These are phyloP conservation scores for Pichia manshurica DNA, from an alignment of 805 yeast species.

Conservation along the genomic window DNA sequence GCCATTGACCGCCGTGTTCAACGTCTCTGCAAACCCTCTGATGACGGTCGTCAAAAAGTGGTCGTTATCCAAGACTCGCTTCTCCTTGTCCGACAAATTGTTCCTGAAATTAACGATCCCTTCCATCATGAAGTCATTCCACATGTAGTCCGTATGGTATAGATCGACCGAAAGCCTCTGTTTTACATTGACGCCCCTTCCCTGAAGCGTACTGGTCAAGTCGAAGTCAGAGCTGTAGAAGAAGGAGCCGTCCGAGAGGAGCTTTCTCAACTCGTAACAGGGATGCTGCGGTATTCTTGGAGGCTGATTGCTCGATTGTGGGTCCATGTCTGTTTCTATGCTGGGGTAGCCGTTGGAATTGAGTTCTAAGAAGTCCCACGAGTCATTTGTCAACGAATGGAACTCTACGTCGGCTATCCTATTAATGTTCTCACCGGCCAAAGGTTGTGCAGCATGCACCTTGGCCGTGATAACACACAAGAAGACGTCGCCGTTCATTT, in stretches of 20 bases:
- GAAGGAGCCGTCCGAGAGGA: constrained; percentile 82
- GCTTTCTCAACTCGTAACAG: constrained; percentile 69
- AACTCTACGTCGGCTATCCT: constrained; percentile 84
- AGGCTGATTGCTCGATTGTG: constrained; percentile 25
- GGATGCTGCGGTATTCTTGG: constrained; percentile 58
- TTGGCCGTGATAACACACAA: constrained; percentile 76
- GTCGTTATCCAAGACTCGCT: constrained; percentile 59
- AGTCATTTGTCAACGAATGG: constrained; percentile 59
- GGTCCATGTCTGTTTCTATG: constrained; percentile 33
- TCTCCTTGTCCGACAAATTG: constrained; percentile 57
- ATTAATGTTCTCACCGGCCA: constrained; percentile 72
- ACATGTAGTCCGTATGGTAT: constrained; percentile 85
- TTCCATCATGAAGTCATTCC: constrained; percentile 90
- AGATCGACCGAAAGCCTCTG: constrained; percentile 46
- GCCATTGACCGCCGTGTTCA: constrained; percentile 35
- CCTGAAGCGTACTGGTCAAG: constrained; percentile 78
- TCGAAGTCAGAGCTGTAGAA: constrained; percentile 91
- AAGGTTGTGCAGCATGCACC: constrained; percentile 73
- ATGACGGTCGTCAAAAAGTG: constrained; percentile 87
- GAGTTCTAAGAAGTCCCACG: constrained; percentile 75
- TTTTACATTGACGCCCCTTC: constrained; percentile 51
- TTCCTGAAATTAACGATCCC: constrained; percentile 72
- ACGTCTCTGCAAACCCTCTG: constrained; percentile 90
- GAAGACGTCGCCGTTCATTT: constrained; percentile 60
- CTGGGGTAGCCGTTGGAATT: constrained; percentile 66